These are phyloP conservation scores for Ogataea ganodermae DNA, from an alignment of 805 yeast genomes.

Conservation along the genomic window DNA sequence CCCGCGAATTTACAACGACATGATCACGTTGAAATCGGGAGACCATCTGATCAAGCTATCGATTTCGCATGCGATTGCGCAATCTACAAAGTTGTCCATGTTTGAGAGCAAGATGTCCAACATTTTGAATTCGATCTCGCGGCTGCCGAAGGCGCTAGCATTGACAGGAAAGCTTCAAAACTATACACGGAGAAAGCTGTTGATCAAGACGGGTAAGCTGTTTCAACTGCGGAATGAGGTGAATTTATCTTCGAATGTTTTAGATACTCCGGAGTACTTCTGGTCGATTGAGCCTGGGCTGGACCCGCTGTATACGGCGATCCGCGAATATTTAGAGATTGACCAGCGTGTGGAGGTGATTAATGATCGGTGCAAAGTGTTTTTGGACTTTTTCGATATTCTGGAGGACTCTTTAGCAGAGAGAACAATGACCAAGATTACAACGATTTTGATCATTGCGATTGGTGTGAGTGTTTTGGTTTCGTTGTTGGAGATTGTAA, in stretches of 20 bases:
- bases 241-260: slow-evolving; percentile 81
- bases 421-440: slow-evolving; percentile 85
- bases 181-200: slow-evolving; percentile 76
- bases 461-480: slow-evolving; percentile 78
- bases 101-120: slow-evolving; percentile 92
- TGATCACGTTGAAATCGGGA: slow-evolving; percentile 86
- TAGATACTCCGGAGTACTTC: slow-evolving; percentile 94
- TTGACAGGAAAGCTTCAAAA: slow-evolving; percentile 82
- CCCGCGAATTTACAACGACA: slow-evolving; percentile 85
- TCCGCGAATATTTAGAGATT: slow-evolving; percentile 89
- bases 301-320: slow-evolving; percentile 87
- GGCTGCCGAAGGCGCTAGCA: slow-evolving; percentile 86
- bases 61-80: slow-evolving; percentile 95
- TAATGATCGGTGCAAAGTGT: slow-evolving; percentile 91
- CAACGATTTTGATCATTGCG: slow-evolving; percentile 84
- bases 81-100: slow-evolving; percentile 85
- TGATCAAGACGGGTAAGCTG: slow-evolving; percentile 86
- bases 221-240: slow-evolving; percentile 93
- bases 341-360: slow-evolving; percentile 93
- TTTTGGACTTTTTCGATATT: slow-evolving; percentile 88
- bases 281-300: slow-evolving; percentile 96
- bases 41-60: slow-evolving; percentile 92
- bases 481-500: slow-evolving; percentile 67
- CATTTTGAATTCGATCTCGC: slow-evolving; percentile 80
- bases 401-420: slow-evolving; percentile 94